Evolutionary conservation across 2,329 filamentous ascomycete species (phyloP).

Genomic region (Penicillium digitatum): DNA sequence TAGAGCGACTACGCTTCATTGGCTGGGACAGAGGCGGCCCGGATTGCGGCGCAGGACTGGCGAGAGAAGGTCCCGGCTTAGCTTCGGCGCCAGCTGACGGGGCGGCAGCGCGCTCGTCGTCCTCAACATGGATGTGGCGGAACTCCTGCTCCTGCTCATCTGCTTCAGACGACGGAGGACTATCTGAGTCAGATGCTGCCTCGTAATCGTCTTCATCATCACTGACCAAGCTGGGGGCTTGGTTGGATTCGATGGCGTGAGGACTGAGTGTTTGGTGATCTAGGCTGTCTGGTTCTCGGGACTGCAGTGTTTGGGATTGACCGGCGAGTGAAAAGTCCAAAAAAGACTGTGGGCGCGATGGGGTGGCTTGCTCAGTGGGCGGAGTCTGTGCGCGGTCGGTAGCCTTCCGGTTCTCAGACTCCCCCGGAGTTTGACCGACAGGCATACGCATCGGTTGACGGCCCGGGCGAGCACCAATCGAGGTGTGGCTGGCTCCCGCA

Average conservation of each 20-base stretch:
- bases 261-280: slow-evolving; percentile 60
- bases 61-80: slow-evolving; percentile 33
- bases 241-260: slow-evolving; percentile 66
- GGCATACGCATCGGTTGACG: slow-evolving; percentile 56
- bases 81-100: slow-evolving; percentile 32
- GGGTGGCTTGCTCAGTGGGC: slow-evolving; percentile 41
- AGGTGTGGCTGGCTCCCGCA: slow-evolving; percentile 17
- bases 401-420: slow-evolving; percentile 57
- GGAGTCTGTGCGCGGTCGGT: slow-evolving; percentile 40
- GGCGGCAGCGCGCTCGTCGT: slow-evolving; percentile 41
- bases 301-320: slow-evolving; percentile 20
- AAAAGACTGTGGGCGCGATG: slow-evolving; percentile 31
- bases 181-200: slow-evolving; percentile 61
- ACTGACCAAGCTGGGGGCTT: slow-evolving; percentile 73
- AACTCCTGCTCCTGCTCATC: slow-evolving; percentile 54
- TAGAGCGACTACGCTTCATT: slow-evolving; percentile 30
- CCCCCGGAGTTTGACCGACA: slow-evolving; percentile 48
- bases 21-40: slow-evolving; percentile 29
- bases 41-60: slow-evolving; percentile 26
- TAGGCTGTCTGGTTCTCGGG: slow-evolving; percentile 46
- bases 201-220: slow-evolving; percentile 72
- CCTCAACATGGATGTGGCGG: slow-evolving; percentile 45
- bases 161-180: slow-evolving; percentile 46
- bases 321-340: slow-evolving; percentile 45
- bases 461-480: slow-evolving; percentile 26